Evolutionary conservation across 2,329 filamentous ascomycete genomes (phyloP).

Genomic region (Thielaviopsis euricoi): DNA sequence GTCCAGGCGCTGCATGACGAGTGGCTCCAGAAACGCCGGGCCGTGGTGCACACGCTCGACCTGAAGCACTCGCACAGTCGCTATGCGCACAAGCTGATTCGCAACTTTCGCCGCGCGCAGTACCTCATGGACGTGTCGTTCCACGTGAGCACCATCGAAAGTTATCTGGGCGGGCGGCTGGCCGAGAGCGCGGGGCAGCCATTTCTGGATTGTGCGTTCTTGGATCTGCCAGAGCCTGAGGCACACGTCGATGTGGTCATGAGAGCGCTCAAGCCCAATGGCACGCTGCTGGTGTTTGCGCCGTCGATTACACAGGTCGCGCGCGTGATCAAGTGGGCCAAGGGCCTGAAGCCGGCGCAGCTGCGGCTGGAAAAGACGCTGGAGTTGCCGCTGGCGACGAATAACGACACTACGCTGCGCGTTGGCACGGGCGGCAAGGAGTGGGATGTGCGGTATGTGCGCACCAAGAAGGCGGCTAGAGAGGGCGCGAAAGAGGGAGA

Average conservation of each 20-base stretch:
- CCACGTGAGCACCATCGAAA: constrained; percentile 48
- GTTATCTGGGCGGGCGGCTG: constrained; percentile 36
- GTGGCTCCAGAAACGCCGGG: constrained; percentile 38
- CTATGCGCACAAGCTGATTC: constrained; percentile 47
- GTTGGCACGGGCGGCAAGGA: constrained; percentile 33
- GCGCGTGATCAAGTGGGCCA: constrained; percentile 36
- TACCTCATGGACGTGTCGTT: constrained; percentile 60
- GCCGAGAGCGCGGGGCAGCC: constrained; percentile 24
- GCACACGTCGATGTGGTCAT: constrained; percentile 28
- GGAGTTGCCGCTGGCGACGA: constrained; percentile 33
- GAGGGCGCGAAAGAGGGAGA: constrained; percentile 4
- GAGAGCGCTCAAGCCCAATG: constrained; percentile 45
- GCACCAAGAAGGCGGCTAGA: constrained; percentile 8
- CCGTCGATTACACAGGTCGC: constrained; percentile 67
- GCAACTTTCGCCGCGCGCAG: constrained; percentile 50
- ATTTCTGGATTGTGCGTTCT: constrained; percentile 54
- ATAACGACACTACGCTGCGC: constrained; percentile 27
- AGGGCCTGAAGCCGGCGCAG: constrained; percentile 12
- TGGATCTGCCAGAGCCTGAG: constrained; percentile 55
- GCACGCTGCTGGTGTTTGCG: constrained; percentile 52
- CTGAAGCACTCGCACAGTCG: constrained; percentile 42
- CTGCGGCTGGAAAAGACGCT: constrained; percentile 39
- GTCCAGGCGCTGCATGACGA: constrained; percentile 22
- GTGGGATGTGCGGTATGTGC: constrained; percentile 44
- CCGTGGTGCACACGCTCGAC: constrained; percentile 63